These are phyloP conservation scores for Hygrophoropsis aurantiaca DNA, from an alignment of 768 basidiomycete species.

Conservation along the genomic window DNA sequence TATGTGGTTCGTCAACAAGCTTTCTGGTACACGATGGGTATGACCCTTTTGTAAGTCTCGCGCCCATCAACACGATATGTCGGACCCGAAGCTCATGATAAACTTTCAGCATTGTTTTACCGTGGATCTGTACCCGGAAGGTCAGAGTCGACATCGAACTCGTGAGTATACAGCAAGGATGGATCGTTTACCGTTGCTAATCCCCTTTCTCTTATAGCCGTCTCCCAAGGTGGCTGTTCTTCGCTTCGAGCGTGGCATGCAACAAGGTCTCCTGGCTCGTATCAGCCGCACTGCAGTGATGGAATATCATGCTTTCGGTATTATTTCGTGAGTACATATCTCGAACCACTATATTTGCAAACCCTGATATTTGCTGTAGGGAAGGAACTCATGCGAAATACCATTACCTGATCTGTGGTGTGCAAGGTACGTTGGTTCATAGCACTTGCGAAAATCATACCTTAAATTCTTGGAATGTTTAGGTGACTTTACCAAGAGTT, in stretches of 20 bases:
- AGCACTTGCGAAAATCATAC: neutral
- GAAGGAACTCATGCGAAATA: constrained; percentile 72
- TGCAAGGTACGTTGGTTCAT: constrained; percentile 46
- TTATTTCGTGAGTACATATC: constrained; percentile 56
- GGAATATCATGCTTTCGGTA: constrained; percentile 85
- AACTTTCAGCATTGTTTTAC: constrained; percentile 56
- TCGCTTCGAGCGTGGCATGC: constrained; percentile 81
- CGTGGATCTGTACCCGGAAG: constrained; percentile 75
- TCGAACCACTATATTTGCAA: constrained; percentile 1
- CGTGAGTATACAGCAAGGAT: constrained; percentile 39
- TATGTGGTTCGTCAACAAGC: constrained; percentile 67
- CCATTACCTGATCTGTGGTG: constrained; percentile 81
- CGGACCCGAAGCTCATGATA: constrained; percentile 2
- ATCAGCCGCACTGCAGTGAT: constrained; percentile 70
- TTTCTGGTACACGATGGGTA: constrained; percentile 74
- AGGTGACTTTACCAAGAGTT: constrained; percentile 75
- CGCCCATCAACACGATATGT: neutral
- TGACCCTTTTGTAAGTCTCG: constrained; percentile 65
- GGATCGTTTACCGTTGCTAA: constrained; percentile 1
- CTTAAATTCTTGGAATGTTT: constrained; percentile 1
- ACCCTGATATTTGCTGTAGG: constrained; percentile 34
- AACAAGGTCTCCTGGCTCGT: constrained; percentile 74
- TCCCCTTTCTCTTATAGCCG: constrained; percentile 46
- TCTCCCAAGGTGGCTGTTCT: constrained; percentile 78
- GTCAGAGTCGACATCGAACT: constrained; percentile 75